A percentile compares a stretch with the other conserved stretches of the same genome.
Evolutionary conservation across 2,329 filamentous ascomycete genomes (phyloP).

Genomic region (Claviceps spartinae): DNA sequence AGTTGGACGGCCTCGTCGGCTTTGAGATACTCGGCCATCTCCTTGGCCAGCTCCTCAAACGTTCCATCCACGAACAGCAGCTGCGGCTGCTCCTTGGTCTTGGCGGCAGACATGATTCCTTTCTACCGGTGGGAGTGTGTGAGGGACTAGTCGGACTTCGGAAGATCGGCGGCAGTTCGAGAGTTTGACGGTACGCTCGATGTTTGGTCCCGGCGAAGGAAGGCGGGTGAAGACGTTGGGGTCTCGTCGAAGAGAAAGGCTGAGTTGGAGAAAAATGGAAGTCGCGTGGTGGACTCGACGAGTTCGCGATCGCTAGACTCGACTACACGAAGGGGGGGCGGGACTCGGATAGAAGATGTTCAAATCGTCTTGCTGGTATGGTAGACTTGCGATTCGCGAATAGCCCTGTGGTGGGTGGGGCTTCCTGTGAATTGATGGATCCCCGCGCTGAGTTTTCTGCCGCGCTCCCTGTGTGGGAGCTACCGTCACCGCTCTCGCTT

Average conservation of each 20-base stretch:
- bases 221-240: not conserved
- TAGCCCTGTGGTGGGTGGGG: slow-evolving; percentile 29
- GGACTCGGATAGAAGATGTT: slow-evolving; percentile 16
- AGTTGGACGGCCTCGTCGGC: slow-evolving; percentile 64
- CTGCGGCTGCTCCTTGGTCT: slow-evolving; percentile 37
- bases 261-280: slow-evolving; percentile 9
- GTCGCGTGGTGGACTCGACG: slow-evolving; percentile 6
- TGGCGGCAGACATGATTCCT: slow-evolving; percentile 17
- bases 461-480: slow-evolving; percentile 23
- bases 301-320: slow-evolving; percentile 12
- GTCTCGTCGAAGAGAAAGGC: slow-evolving; percentile 12
- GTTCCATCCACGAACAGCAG: slow-evolving; percentile 74
- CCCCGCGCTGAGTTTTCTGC: slow-evolving; percentile 27
- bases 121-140: not conserved
- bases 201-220: not conserved
- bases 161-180: not conserved
- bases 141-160: not conserved
- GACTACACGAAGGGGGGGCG: slow-evolving; percentile 7
- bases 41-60: slow-evolving; percentile 83
- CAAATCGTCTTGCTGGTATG: slow-evolving; percentile 11
- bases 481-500: slow-evolving; percentile 22
- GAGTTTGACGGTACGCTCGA: too few species aligned
- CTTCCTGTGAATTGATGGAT: slow-evolving; percentile 7
- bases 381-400: slow-evolving; percentile 14
- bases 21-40: slow-evolving; percentile 91